Base-by-base conservation (phyloP, 345 rosid species). In the Ricinus communis region DNA sequence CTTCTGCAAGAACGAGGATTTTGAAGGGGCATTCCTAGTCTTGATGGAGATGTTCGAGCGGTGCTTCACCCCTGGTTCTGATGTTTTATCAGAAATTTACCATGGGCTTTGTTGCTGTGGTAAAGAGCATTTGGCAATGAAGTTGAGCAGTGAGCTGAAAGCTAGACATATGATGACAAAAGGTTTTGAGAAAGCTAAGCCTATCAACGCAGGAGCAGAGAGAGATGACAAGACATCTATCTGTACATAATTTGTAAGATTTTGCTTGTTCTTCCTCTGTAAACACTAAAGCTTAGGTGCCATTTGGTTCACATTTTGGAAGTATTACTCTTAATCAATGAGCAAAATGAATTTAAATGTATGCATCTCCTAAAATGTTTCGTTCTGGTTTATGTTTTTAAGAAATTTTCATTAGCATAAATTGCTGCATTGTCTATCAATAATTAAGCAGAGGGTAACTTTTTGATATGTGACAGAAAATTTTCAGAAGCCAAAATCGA, bases 11-110 rank as follows among this genome's bases (percentile, higher is more conserved):
- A 82, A 83, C 25, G 82, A 81, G 71, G 96, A 91, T 78, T 83
- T 80, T 61, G 94, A 87, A 65, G 91, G 89, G 74, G 97, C 93
- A 51, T 81, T 72, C 8, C 74, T 79, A 65, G 86, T 93, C 58
- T 64, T 87, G 11, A 68, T 63, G 66, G 93, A 91, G 74, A 90
- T 93, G 93, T 59, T 79, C 33, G 69, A 74, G 53, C 84, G 87
- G 71, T 83, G 80, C 61, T 58, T 86, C 74, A 59, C 73, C 76
- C 88, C 89, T 55, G 78, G 74, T 70, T 67, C 82, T 45, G 74
- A 49, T 68, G 72, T 75, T 68, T 61, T 88, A 54, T 71, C 73
- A 4, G 76, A 84, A 66, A 74, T 91, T 69, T 76, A 74, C 53
- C 41, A 61, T 71, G 92, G 93, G 65, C 87, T 91, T 43, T 31